Percentiles rank a stretch among this genome's conserved stretches.
Evolutionary conservation across 129 eudicot genomes (phyloP).

Genomic region (Dittrichia graveolens): DNA sequence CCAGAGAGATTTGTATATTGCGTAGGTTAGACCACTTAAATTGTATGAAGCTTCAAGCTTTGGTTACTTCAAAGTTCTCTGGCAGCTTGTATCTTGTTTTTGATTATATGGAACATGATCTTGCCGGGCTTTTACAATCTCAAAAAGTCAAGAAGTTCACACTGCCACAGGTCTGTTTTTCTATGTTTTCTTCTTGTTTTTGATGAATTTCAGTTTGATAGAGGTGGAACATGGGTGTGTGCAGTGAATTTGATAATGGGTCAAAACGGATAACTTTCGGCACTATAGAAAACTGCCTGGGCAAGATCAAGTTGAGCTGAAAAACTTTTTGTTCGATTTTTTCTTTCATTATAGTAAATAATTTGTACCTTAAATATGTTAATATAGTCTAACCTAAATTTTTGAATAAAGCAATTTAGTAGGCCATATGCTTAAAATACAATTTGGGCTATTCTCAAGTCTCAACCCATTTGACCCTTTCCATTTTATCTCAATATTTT

Average conservation of each 20-base stretch:
- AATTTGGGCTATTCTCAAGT: background rate
- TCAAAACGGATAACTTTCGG: background rate
- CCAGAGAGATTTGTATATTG: conserved; percentile 78
- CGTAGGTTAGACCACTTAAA: conserved; percentile 92
- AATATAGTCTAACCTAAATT: background rate
- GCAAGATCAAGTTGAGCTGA: background rate
- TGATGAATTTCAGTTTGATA: conserved; percentile 1
- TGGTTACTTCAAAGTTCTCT: conserved; percentile 81
- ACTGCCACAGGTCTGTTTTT: conserved; percentile 67
- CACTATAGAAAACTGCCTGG: background rate
- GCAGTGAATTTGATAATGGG: background rate
- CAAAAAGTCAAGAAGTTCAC: conserved; percentile 70
- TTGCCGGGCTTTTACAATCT: conserved; percentile 73
- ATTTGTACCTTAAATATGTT: background rate
- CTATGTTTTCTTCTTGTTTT: background rate
- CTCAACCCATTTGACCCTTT: background rate
- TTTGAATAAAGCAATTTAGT: no score
- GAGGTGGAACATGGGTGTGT: background rate
- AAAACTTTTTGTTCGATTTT: background rate
- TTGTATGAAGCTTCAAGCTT: conserved; percentile 82
- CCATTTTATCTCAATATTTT: background rate
- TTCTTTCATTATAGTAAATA: background rate
- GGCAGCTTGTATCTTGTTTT: conserved; percentile 85
- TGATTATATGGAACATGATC: conserved; percentile 98
- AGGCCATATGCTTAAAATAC: background rate